Evolutionary conservation across 257 asterid species (phyloP), one percentile per base, ranked within the genome.

Genomic region (Rauvolfia tetraphylla): DNA sequence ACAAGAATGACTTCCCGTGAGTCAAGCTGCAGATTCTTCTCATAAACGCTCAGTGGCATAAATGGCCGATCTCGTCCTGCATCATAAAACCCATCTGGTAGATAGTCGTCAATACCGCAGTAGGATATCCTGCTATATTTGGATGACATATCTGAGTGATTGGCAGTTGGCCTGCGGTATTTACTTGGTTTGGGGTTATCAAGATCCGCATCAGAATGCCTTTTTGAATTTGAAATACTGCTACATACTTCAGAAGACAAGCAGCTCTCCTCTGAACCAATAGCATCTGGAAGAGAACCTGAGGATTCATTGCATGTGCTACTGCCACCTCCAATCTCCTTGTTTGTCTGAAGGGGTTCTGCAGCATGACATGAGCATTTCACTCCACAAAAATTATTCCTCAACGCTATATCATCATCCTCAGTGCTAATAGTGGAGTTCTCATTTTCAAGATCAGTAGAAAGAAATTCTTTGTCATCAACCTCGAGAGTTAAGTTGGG

Each of bases 51-150:
- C 62, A 95, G 82, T 15, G 95, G 85, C 93, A 89, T 78, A 85
- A 91, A 95, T 58, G 97, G 98, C 10, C 98, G 90, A 82, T 95
- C 97, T 78, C 99, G 83, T 31, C 99, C 99, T 15, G 97, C 96
- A 76, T 95, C 99, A 85, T 91, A 95, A 83, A 95, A 95, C 36
- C 99, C 99, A 87, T 95, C 99, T 34, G 92, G 92, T 75, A 95
- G 81, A 82, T 76, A 80, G 81, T 95, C 98, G 36, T 80, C 88
- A 78, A 82, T 80, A 34, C 96, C 92, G 83, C 97, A 91, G 85
- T 88, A 88, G 25, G 99, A 95, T 79, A 46, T 81, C 83, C 84
- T 86, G 79, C 85, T 95, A 81, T 92, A 95, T 75, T 89, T 92
- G 86, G 83, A 80, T 13, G 99, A 92, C 71, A 89, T 48, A 39